phyloP scores from a whole-genome alignment of 1,284 basidiomycete species.

The Boletus calvinii region DNA sequence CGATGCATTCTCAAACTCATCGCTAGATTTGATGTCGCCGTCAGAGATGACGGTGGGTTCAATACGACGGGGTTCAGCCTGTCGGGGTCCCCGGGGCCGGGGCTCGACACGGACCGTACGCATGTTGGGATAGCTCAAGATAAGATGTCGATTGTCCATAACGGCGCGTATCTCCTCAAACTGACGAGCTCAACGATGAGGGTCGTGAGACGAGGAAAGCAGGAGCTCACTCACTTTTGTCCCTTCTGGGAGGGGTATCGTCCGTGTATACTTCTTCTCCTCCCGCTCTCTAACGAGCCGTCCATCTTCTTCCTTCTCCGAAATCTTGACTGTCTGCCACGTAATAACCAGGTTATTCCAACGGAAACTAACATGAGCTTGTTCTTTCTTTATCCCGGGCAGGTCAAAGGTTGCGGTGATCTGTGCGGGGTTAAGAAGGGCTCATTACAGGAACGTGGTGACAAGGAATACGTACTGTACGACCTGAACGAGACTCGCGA shows the following conservation, averaged over 20 bases:
- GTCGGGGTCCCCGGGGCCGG: slow-evolving; percentile 23
- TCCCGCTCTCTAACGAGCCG: slow-evolving; percentile 57
- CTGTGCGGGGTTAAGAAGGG: slow-evolving; percentile 30
- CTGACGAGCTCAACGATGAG: slow-evolving; percentile 35
- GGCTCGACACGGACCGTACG: slow-evolving; percentile 51
- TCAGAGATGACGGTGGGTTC: slow-evolving; percentile 35
- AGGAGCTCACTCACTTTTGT: slow-evolving; percentile 39
- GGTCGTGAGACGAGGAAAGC: neutral
- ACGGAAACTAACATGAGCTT: slow-evolving; percentile 71
- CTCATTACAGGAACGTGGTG: slow-evolving; percentile 8
- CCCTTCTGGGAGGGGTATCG: slow-evolving; percentile 47
- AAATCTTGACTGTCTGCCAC: slow-evolving; percentile 59
- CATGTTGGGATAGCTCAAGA: slow-evolving; percentile 66
- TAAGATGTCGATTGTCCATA: slow-evolving; percentile 56
- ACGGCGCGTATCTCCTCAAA: slow-evolving; percentile 66
- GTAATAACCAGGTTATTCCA: slow-evolving; percentile 60
- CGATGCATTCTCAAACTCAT: slow-evolving; percentile 28
- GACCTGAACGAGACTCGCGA: slow-evolving; percentile 64
- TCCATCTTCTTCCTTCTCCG: slow-evolving; percentile 61
- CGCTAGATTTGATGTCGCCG: slow-evolving; percentile 31
- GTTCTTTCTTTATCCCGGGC: slow-evolving; percentile 62
- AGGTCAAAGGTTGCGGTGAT: slow-evolving; percentile 58
- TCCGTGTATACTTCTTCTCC: slow-evolving; percentile 50
- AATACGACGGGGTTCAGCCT: slow-evolving; percentile 30
- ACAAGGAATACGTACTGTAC: slow-evolving; percentile 42